Evolutionary conservation across 2,329 filamentous ascomycete genomes (phyloP), one percentile per base, ranked within the genome.

Genomic region (Pyrenochaeta sp.): DNA sequence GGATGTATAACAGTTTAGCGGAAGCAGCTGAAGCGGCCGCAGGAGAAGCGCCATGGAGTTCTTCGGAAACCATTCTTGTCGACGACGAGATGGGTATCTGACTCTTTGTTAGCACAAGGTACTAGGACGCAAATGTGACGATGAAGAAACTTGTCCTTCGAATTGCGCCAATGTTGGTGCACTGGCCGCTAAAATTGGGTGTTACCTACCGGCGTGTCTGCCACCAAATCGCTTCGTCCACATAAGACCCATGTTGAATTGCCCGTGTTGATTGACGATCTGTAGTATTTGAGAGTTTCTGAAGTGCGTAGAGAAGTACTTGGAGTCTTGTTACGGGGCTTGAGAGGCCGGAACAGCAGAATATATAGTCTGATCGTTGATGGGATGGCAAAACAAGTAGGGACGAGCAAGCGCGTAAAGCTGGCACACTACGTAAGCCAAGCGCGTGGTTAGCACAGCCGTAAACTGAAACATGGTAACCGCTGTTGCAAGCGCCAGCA

Each of bases 11-110:
- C 19, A 47, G 50, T 83, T 75, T 71, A 84, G 57, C 80, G 77
- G 75, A 85, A 86, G 73, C 84, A 86, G 71, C 79, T 84, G 67
- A 85, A 80, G 42, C 79, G 78, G 44, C 83, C 82, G 61, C 79
- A 74, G 34, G 79, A 79, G 68, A 85, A 78, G 39, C 83, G 77
- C 71, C 84, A 85, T 5, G 83, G 82, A 27, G 83, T 82, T 51
- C 82, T 77, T 39, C 80, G 79, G 1, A 81, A 75, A 50, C 84
- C 84, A 66, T 85, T 79, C 65, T 80, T 81, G 74, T 85, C 82
- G 57, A 82, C 82, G 10, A 81, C 76, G 50, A 86, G 70, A 59
- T 81, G 83, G 36, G 82, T 84, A 52, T 82, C 83, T 81, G 28
- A 24, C 37, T 1, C 24, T 10, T 54, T 3, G 56, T 76, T 56